Conservation (phyloP, 768 basidiomycete genomes). For the Russula sp. region DNA sequence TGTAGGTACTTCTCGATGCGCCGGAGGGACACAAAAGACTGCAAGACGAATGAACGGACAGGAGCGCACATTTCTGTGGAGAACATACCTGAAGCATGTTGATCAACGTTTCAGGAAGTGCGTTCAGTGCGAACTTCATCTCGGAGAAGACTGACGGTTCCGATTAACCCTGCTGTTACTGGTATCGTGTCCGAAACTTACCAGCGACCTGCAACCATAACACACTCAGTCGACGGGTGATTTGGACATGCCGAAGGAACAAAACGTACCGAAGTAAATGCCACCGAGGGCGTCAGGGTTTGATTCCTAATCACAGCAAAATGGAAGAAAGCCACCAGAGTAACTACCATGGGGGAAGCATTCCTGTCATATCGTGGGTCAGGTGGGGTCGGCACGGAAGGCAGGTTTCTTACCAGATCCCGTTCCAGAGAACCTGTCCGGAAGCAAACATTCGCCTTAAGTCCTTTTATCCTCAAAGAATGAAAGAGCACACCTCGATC, state of each 20-base stretch:
- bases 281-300: slow-evolving; percentile 72
- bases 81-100: slow-evolving; percentile 69
- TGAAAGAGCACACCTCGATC: slow-evolving; percentile 52
- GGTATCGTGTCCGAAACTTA: slow-evolving; percentile 23
- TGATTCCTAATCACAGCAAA: slow-evolving; percentile 68
- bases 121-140: slow-evolving; percentile 83
- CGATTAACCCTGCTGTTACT: not conserved
- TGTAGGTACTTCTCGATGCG: slow-evolving; percentile 89
- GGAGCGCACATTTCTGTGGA: not conserved
- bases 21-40: slow-evolving; percentile 78
- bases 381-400: not conserved
- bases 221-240: not conserved
- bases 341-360: slow-evolving; percentile 45
- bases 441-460: slow-evolving; percentile 4
- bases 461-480: not conserved
- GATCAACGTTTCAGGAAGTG: slow-evolving; percentile 87
- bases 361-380: slow-evolving; percentile 28
- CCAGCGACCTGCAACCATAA: slow-evolving; percentile 36
- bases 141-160: slow-evolving; percentile 64
- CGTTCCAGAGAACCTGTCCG: slow-evolving; percentile 40
- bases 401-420: slow-evolving; percentile 41
- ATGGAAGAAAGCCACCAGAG: slow-evolving; percentile 48
- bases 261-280: slow-evolving; percentile 53
- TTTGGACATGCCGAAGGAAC: not conserved
- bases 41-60: slow-evolving; percentile 3